Evolutionary conservation across 2,329 filamentous ascomycete genomes (phyloP), one percentile per base, ranked within the genome.

Genomic region (Cryphonectria nitschkei): DNA sequence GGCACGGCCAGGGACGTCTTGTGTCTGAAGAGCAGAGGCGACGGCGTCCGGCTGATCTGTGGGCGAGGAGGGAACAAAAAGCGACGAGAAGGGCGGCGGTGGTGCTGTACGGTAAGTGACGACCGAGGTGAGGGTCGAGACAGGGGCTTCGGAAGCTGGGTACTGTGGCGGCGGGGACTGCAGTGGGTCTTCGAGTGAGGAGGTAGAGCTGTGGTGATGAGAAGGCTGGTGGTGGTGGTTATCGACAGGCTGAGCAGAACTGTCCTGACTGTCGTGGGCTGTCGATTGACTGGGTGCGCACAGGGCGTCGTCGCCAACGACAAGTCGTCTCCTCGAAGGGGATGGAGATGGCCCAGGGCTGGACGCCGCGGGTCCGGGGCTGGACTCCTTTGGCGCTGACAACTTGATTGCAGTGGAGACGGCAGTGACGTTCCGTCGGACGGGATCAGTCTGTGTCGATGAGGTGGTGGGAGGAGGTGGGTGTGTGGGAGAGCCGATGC

Each of bases 41-140:
- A 80, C 80, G 50, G 80, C 75, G 74, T 68, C 67, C 73, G 71
- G 43, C 73, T 68, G 60, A 74, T 76, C 58, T 72, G 70, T 50
- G 75, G 68, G 16, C 74, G 72, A 39, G 73, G 75, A 26, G 74
- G 81, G 81, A 56, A 82, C 81, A 79, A 87, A 89, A 80, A 90
- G 85, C 72, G 87, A 89, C 70, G 86, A 89, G 77, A 90, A 90
- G 43, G 88, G 85, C 73, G 88, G 85, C 73, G 88, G 88, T 69
- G 87, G 87, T 58, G 82, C 83, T 65, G 80, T 80, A 69, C 80
- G 80, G 74, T 80, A 81, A 63, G 77, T 76, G 65, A 71, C 60
- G 68, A 70, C 64, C 68, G 72, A 70, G 60, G 72, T 64, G 68
- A 82, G 80, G 52, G 80, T 79, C 72, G 84, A 85, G 70, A 83